Base-by-base conservation (phyloP, 768 basidiomycete genomes). In the Podaxis sp. region DNA sequence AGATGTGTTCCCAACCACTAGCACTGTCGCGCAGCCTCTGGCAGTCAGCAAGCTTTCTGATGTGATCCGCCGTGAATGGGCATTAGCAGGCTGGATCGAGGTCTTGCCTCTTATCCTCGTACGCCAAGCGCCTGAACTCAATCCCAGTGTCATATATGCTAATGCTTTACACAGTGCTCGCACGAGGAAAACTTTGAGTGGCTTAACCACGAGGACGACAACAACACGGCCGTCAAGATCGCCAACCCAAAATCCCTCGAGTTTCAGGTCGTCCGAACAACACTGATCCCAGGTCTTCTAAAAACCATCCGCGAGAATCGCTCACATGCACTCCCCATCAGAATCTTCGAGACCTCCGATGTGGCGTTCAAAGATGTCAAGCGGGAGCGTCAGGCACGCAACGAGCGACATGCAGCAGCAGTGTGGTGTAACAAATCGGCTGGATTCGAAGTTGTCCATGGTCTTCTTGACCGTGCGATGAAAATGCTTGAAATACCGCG, bases 221-320 rank as follows among this genome's bases (percentile, higher is more conserved):
- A 88, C 44, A 84, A 84, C 38, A 83, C 85, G 22, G 96, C 91
- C 1, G 87, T 99, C 65, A 91, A 90, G 69, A 93, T 99, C 64
- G 95, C 91, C 62, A 99, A 99, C 76, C 97, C 97, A 0, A 98
- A 97, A 78, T 94, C 97, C 24, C 84, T 94, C 66, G 97, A 99
- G 74, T 99, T 97, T 78, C 97, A 99, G 77, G 91, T 99, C 62
- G 95, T 99, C 49, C 91, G 97, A 65, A 98, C 97, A 1, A 94
- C 96, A 28, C 87, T 99, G 58, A 80, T 99, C 6, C 96, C 96
- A 13, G 97, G 97, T 56, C 86, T 99, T 50, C 87, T 99, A 68
- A 99, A 99, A 79, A 97, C 96, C 17, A 81, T 97, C 50, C 90
- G 97, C 68, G 97, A 99, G 78, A 99, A 99, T 79, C 88, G 92